Base-by-base conservation (phyloP, 495 filamentous ascomycete species). In the Glarea lozoyensis region DNA sequence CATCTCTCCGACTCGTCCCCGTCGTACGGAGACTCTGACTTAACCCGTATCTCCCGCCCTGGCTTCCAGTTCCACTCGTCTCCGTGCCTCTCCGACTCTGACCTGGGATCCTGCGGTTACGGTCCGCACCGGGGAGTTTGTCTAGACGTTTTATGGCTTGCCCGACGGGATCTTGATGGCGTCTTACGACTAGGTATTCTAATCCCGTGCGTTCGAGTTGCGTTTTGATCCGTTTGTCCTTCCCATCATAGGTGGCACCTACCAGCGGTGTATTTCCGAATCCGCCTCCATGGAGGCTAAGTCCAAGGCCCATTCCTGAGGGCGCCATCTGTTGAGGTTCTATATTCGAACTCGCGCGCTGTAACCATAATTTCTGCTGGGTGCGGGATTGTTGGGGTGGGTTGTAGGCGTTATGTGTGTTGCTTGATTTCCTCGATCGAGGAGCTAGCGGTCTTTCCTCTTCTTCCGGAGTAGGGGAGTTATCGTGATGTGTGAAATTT, bases 361-460 rank as follows among this genome's bases (percentile, higher is more conserved):
- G 78, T 1, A 85, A 72, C 63, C 81, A 76, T 10, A 85, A 61
- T 45, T 85, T 85, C 52, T 84, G 81, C 56, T 85, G 81, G 4
- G 77, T 83, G 16, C 80, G 66, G 42, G 74, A 81, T 45, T 73
- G 66, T 21, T 75, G 72, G 1, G 68, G 62, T 3, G 67, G 67
- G 35, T 59, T 42, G 52, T 66, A 58, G 13, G 49, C 50, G 19
- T n/a, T 29, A 29, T 60, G 51, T 13, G 52, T 50, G 10, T 48
- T 54, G 7, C 48, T 47, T 16, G 54, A 43, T 24, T 52, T 59
- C 12, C 60, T 23, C 10, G 52, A 60, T 17, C 60, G 54, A 2
- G 64, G 61, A 15, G 54, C 58, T 7, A 68, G 45, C 16, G 59
- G 54, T 37, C 60, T 63, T 12, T 63, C 59, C 11, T 66, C 65